These are phyloP conservation scores for Bipolaris sorokiniana DNA, from an alignment of 2,329 filamentous ascomycete genomes.

Conservation along the genomic window DNA sequence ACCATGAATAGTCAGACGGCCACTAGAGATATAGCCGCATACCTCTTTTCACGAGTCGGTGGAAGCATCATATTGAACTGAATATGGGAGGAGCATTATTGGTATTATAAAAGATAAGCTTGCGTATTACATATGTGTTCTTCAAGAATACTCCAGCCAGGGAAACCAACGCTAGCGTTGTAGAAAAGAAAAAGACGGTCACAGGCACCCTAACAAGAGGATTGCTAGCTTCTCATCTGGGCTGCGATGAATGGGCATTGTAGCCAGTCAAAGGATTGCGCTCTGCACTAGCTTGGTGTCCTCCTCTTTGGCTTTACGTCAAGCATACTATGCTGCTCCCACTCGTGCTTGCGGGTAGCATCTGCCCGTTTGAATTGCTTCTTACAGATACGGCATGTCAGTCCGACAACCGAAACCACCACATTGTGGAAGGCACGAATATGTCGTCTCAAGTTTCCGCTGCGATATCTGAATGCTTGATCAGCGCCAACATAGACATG, in stretches of 20 bases:
- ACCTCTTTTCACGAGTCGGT: background rate
- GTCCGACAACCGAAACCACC: background rate
- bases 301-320: conserved; percentile 19
- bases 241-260: background rate
- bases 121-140: background rate
- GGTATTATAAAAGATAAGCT: background rate
- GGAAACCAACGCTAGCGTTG: background rate
- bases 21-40: background rate
- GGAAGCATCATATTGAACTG: too few relatives aligned
- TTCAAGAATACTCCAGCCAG: background rate
- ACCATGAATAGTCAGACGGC: background rate
- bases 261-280: background rate
- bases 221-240: conserved; percentile 16
- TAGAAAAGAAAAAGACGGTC: background rate
- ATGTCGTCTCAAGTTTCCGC: conserved; percentile 21
- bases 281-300: background rate
- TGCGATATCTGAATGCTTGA: conserved; percentile 13
- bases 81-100: background rate
- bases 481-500: conserved; percentile 1
- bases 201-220: conserved; percentile 3
- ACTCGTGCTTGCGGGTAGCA: conserved; percentile 25
- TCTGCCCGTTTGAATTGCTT: conserved; percentile 15
- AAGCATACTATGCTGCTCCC: conserved; percentile 14
- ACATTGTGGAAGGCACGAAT: background rate
- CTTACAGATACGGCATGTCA: conserved; percentile 12